Conservation (phyloP, 805 yeast genomes). For the Starmerella powellii region DNA sequence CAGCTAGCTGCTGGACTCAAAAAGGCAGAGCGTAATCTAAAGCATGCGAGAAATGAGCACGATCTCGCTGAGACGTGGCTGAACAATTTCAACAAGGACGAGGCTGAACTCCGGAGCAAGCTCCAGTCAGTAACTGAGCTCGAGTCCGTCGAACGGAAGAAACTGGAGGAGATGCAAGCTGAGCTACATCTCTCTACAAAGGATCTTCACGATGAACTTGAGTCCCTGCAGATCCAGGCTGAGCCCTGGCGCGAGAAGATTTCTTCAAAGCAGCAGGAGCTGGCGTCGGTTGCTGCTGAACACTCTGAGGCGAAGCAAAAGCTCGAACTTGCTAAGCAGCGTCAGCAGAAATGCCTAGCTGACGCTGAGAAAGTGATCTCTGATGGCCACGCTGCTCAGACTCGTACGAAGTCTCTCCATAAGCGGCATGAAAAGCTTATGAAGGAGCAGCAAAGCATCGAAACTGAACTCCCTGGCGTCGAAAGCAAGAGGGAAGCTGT, state of each 20-base stretch:
- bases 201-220: conserved; percentile 53
- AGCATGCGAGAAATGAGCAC: conserved; percentile 36
- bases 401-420: conserved; percentile 28
- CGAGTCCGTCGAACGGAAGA: conserved; percentile 35
- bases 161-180: conserved; percentile 51
- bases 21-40: conserved; percentile 14
- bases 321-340: conserved; percentile 45
- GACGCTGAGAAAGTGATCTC: conserved; percentile 35
- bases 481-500: conserved; percentile 29
- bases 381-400: conserved; percentile 27
- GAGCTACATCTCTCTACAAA: conserved; percentile 65
- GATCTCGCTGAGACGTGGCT: conserved; percentile 30
- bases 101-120: conserved; percentile 32
- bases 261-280: conserved; percentile 34
- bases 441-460: conserved; percentile 34
- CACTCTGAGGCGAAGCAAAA: conserved; percentile 54
- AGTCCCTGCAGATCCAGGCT: conserved; percentile 46
- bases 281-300: conserved; percentile 52
- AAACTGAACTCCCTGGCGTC: background rate
- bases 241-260: conserved; percentile 70
- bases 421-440: conserved; percentile 21
- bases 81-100: conserved; percentile 30
- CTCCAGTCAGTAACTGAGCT: conserved; percentile 35
- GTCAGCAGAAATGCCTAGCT: conserved; percentile 31
- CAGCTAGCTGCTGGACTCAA: conserved; percentile 41